Percentiles rank a stretch among this genome's conserved stretches.
phyloP scores from a whole-genome alignment of 192 early-diverging fungal species.

The Podochytrium sp. region DNA sequence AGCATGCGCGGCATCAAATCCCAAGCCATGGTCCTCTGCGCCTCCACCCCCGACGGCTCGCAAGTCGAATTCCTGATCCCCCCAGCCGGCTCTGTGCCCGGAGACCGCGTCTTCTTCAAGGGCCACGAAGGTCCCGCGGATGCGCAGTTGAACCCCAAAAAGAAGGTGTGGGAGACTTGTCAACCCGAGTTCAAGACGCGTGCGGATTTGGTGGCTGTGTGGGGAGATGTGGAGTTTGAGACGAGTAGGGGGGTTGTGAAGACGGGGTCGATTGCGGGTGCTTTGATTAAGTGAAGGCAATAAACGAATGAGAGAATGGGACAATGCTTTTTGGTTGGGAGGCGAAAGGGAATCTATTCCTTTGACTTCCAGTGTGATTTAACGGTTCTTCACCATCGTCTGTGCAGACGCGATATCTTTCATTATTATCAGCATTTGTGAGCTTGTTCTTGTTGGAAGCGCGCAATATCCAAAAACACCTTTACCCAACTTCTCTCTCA shows the following conservation, averaged over 20 bases:
- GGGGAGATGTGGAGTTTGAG: slow-evolving; percentile 49
- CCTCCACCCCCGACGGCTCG: slow-evolving; percentile 77
- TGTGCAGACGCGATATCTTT: too few species aligned
- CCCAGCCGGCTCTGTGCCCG: slow-evolving; percentile 81
- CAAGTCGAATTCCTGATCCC: slow-evolving; percentile 91
- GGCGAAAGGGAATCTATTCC: too few species aligned
- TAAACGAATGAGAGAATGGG: too few species aligned
- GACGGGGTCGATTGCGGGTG: slow-evolving; percentile 35
- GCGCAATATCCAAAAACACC: too few species aligned
- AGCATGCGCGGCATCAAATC: slow-evolving; percentile 94
- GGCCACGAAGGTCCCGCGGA: slow-evolving; percentile 88
- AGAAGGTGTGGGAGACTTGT: slow-evolving; percentile 96
- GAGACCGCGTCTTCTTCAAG: slow-evolving; percentile 89
- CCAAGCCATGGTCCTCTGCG: slow-evolving; percentile 92
- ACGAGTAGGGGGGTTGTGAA: slow-evolving; percentile 54
- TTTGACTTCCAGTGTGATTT: too few species aligned
- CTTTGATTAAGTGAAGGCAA: slow-evolving; percentile 48
- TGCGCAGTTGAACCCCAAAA: slow-evolving; percentile 91
- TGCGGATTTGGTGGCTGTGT: slow-evolving; percentile 55
- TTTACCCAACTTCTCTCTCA: too few species aligned
- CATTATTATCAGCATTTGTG: too few species aligned
- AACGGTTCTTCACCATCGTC: too few species aligned
- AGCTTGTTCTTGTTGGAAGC: too few species aligned
- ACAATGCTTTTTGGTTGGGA: too few species aligned
- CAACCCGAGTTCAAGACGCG: slow-evolving; percentile 75